Percentiles rank a stretch among this genome's conserved stretches.
Evolutionary conservation across 2,329 filamentous ascomycete species (phyloP).

Genomic region (Microdochium paspali): DNA sequence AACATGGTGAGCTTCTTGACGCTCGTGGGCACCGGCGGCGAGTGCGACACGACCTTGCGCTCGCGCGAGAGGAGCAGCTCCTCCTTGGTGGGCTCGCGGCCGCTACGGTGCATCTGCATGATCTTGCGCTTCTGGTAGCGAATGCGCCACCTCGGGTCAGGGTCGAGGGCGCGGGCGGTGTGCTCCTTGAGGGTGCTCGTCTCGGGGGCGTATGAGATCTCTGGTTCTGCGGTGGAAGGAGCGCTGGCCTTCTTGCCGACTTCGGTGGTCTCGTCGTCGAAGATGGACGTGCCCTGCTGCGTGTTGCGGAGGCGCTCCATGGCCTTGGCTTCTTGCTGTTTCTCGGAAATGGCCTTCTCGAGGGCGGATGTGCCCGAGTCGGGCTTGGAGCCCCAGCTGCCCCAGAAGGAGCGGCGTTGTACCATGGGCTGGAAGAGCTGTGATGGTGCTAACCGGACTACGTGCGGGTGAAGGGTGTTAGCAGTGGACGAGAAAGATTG

Average conservation of each 20-base stretch:
- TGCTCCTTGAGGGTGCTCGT: conserved; percentile 36
- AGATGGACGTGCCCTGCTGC: conserved; percentile 46
- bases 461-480: conserved; percentile 3
- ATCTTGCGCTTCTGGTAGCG: conserved; percentile 81
- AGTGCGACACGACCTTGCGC: conserved; percentile 47
- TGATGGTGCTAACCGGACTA: conserved; percentile 6
- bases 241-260: conserved; percentile 6
- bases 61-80: conserved; percentile 60
- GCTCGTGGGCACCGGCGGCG: conserved; percentile 69
- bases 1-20: conserved; percentile 87
- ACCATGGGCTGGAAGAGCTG: conserved; percentile 17
- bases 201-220: conserved; percentile 4
- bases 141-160: conserved; percentile 60
- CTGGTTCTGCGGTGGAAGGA: background rate
- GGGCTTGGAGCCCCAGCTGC: conserved; percentile 24
- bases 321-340: conserved; percentile 31
- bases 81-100: conserved; percentile 55
- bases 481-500: conserved; percentile 6
- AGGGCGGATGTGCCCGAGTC: conserved; percentile 11
- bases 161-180: conserved; percentile 60
- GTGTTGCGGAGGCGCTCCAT: conserved; percentile 32
- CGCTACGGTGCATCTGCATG: conserved; percentile 60
- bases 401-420: conserved; percentile 31
- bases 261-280: conserved; percentile 46
- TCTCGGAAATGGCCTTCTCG: conserved; percentile 18